Conservation (phyloP, 768 basidiomycete genomes). For the Leccinum barrowsii region DNA sequence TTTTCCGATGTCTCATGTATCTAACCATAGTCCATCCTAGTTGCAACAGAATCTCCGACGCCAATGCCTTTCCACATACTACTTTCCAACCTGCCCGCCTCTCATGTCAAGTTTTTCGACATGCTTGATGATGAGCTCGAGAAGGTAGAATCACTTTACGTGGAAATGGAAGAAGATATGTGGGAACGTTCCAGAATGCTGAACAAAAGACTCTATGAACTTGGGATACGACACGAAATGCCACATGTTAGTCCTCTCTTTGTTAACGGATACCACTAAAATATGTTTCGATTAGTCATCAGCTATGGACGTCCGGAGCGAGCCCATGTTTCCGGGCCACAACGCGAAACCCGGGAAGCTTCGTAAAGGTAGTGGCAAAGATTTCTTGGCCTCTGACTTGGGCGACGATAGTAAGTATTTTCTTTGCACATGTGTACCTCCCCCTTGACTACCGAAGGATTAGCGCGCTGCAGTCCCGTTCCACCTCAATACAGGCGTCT, state of each 20-base stretch:
- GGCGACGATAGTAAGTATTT: conserved; percentile 6
- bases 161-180: conserved; percentile 64
- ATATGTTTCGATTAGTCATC: conserved; percentile 9
- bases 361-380: not conserved
- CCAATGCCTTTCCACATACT: conserved; percentile 43
- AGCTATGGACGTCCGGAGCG: not conserved
- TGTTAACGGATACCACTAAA: not conserved
- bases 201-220: conserved; percentile 66
- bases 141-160: conserved; percentile 83
- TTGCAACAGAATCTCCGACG: conserved; percentile 9
- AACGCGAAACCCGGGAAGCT: not conserved
- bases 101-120: conserved; percentile 69
- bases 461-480: not conserved
- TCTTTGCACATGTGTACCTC: not conserved
- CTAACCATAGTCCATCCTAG: not conserved
- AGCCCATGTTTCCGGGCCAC: not conserved
- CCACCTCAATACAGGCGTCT: not conserved
- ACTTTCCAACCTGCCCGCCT: conserved; percentile 50
- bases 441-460: not conserved
- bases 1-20: conserved; percentile 19
- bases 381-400: conserved; percentile 11
- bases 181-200: conserved; percentile 43
- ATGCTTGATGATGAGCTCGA: conserved; percentile 73
- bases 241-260: conserved; percentile 44
- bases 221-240: conserved; percentile 60